Evolutionary conservation across 2,329 filamentous ascomycete species (phyloP).

Genomic region (Xylariaceae sp.): DNA sequence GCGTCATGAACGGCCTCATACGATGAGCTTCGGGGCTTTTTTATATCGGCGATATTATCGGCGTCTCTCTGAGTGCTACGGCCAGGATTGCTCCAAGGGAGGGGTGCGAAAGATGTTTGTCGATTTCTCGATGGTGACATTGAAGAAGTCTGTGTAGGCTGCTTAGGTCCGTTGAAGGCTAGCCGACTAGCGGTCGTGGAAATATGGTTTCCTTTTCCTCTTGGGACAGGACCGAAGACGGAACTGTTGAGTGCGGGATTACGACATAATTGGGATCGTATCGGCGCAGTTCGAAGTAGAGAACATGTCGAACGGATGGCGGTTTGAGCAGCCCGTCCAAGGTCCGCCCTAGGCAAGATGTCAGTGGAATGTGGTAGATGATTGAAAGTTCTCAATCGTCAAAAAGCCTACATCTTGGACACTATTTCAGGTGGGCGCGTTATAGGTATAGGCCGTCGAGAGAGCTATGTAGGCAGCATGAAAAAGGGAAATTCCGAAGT

Average conservation of each 20-base stretch:
- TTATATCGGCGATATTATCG: slow-evolving; percentile 13
- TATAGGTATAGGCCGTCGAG: background rate
- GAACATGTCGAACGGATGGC: slow-evolving; percentile 22
- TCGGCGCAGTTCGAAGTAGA: slow-evolving; percentile 20
- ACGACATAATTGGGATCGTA: slow-evolving; percentile 17
- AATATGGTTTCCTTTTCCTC: slow-evolving; percentile 15
- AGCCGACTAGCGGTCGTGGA: slow-evolving; percentile 15
- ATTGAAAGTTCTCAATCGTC: background rate
- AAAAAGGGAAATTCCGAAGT: slow-evolving; percentile 4
- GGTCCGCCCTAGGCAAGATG: slow-evolving; percentile 23
- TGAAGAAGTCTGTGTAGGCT: background rate
- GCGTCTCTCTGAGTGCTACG: background rate
- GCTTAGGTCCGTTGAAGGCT: slow-evolving; percentile 2
- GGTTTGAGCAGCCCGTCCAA: slow-evolving; percentile 25
- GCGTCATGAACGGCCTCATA: slow-evolving; percentile 11
- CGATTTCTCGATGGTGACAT: slow-evolving; percentile 7
- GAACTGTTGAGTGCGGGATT: slow-evolving; percentile 3
- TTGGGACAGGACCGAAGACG: background rate
- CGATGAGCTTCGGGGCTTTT: slow-evolving; percentile 21
- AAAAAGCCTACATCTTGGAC: slow-evolving; percentile 20
- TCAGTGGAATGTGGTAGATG: slow-evolving; percentile 1
- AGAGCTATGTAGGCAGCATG: background rate
- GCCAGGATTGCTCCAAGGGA: slow-evolving; percentile 13
- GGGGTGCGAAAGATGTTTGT: slow-evolving; percentile 9
- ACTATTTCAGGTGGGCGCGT: background rate